Base-by-base conservation (phyloP, 257 asterid species). In the Lithospermum erythrorhizon region DNA sequence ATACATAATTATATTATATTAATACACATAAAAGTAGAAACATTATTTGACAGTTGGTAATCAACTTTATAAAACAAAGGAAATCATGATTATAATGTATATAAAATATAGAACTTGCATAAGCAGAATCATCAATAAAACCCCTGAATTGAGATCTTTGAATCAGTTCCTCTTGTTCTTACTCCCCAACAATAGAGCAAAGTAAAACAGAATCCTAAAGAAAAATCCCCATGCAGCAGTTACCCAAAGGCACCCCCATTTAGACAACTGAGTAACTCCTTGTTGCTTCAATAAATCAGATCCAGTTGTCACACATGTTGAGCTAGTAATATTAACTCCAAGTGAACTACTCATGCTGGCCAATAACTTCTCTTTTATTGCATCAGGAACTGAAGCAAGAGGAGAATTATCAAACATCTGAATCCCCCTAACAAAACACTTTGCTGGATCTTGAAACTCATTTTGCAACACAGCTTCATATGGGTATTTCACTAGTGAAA, bases 141-240 rank as follows among this genome's bases (percentile, higher is more conserved):
- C 49, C 49, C 49, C 49, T 41, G 49, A 13, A 41, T 41, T 11
- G 49, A 41, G 49, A 41, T 41, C 13, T 41, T 41, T 41, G 49
- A 2, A 4, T 68, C 59, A 76, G 56, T 64, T 76, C 55, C 82
- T 72, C 61, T 76, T 73, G 23, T 73, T 76, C 64, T 73, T 76
- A 55, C 65, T 69, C 47, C 78, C 76, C 24, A 56, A 1, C 57
- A 73, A 61, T 69, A 76, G 58, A 37, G 65, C 21, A 27, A 73
- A 69, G 70, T 76, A 76, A 68, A 70, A 76, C 62, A 73, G 41
- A 15, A 70, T 65, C 68, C 82, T 70, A 49, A 76, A 76, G 60
- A 76, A 53, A 51, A 76, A 47, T 1, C 82, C 82, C 82, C 82
- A 73, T n/a, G 74, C 72, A 63, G 67, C 41, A 22, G 79, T 73